Conservation (phyloP, 805 yeast species). For the Pichia exigua region DNA sequence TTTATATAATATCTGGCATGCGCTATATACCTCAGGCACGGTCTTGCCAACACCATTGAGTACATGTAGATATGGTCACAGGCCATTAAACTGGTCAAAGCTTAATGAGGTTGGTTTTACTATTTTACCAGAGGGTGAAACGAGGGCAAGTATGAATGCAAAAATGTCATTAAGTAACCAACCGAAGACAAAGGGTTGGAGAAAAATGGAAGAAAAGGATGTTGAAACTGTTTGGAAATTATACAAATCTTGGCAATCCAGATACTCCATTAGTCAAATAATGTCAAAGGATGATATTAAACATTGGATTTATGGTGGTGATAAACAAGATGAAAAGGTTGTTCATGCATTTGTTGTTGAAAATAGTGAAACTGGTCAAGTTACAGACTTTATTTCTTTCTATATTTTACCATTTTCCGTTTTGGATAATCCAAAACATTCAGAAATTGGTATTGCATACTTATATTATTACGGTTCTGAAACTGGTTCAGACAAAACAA, state of each 20-base stretch:
- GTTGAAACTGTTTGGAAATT: conserved; percentile 55
- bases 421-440: conserved; percentile 52
- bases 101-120: conserved; percentile 87
- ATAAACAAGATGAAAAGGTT: conserved; percentile 36
- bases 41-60: conserved; percentile 89
- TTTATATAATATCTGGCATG: conserved; percentile 83
- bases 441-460: conserved; percentile 77
- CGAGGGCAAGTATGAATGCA: conserved; percentile 61
- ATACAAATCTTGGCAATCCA: conserved; percentile 52
- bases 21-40: conserved; percentile 87
- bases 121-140: conserved; percentile 61
- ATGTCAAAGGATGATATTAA: conserved; percentile 58
- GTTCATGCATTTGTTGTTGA: conserved; percentile 74
- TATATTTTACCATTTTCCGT: conserved; percentile 86
- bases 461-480: conserved; percentile 84
- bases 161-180: conserved; percentile 47
- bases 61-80: conserved; percentile 83
- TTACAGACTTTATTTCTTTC: conserved; percentile 87
- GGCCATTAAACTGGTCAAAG: conserved; percentile 89
- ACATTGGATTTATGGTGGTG: conserved; percentile 73
- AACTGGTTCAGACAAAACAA: conserved; percentile 35
- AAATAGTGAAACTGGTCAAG: conserved; percentile 42
- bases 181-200: conserved; percentile 46
- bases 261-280: conserved; percentile 66
- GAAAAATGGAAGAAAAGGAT: conserved; percentile 53